Conservation (phyloP, 164 flowering plant species). For the Tinospora cordifolia region DNA sequence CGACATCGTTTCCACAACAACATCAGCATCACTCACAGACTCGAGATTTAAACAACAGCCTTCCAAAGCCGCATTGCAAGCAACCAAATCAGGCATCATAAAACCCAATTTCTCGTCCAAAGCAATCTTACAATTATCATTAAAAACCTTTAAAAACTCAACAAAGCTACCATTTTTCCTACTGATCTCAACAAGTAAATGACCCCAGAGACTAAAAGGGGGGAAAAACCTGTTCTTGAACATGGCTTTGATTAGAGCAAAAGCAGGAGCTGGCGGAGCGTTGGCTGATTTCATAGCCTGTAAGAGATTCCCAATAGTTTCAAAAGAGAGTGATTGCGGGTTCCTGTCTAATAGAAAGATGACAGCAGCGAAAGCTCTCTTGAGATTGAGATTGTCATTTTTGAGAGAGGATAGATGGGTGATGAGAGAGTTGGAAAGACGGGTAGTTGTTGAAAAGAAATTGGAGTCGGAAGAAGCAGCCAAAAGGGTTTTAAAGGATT, state of each 20-base stretch:
- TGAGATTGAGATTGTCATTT: constrained; percentile 53
- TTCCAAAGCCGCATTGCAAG: constrained; percentile 83
- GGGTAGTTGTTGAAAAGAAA: constrained; percentile 44
- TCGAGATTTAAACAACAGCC: constrained; percentile 62
- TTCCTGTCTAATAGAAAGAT: constrained; percentile 62
- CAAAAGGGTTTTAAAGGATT: constrained; percentile 60
- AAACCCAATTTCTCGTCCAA: constrained; percentile 66
- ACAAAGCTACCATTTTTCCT: constrained; percentile 51
- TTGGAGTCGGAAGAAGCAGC: constrained; percentile 28
- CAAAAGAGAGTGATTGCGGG: constrained; percentile 40
- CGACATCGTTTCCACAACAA: constrained; percentile 68
- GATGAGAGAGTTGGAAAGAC: constrained; percentile 62
- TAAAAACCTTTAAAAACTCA: constrained; percentile 52
- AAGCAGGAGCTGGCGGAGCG: constrained; percentile 61
- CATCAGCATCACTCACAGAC: constrained; percentile 73
- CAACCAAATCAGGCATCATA: constrained; percentile 64
- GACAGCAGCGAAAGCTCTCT: constrained; percentile 75
- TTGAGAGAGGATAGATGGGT: constrained; percentile 50
- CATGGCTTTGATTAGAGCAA: constrained; percentile 66
- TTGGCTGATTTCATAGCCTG: constrained; percentile 43
- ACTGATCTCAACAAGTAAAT: constrained; percentile 50
- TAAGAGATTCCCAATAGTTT: constrained; percentile 41
- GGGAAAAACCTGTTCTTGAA: constrained; percentile 66
- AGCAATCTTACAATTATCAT: constrained; percentile 65
- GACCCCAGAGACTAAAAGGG: constrained; percentile 71